Conservation (phyloP, 2,329 filamentous ascomycete species). For the Hortaea sp. region DNA sequence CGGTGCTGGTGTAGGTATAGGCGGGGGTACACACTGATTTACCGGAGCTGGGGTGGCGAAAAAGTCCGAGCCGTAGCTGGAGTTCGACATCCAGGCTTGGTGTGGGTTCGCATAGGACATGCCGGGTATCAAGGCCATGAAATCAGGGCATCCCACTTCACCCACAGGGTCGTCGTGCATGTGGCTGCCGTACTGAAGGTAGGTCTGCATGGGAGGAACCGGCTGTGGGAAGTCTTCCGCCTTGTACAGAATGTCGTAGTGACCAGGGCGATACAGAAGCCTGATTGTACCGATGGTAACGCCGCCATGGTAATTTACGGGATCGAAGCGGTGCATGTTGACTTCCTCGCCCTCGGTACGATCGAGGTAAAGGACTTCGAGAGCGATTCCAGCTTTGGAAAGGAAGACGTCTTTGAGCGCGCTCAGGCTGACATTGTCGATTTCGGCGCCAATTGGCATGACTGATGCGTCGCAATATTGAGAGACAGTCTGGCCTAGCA, state of each 20-base stretch:
- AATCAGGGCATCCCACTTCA: slow-evolving; percentile 26
- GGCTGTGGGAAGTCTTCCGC: slow-evolving; percentile 38
- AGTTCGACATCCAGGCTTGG: slow-evolving; percentile 14
- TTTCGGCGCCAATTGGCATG: slow-evolving; percentile 68
- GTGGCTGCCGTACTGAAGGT: slow-evolving; percentile 23
- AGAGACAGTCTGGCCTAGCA: slow-evolving; percentile 51
- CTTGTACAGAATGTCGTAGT: slow-evolving; percentile 91
- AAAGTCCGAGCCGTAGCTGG: slow-evolving; percentile 18
- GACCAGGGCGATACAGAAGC: slow-evolving; percentile 62
- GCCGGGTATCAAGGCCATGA: slow-evolving; percentile 36
- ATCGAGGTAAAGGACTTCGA: slow-evolving; percentile 88
- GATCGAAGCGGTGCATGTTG: slow-evolving; percentile 57
- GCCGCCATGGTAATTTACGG: slow-evolving; percentile 24
- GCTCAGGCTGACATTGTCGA: slow-evolving; percentile 79
- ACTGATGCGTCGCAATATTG: slow-evolving; percentile 62
- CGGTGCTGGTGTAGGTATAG: slow-evolving; percentile 8
- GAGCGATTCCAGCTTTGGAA: slow-evolving; percentile 63
- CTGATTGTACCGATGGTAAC: slow-evolving; percentile 52
- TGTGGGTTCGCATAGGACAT: slow-evolving; percentile 28
- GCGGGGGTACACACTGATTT: slow-evolving; percentile 17
- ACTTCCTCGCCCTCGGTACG: slow-evolving; percentile 68
- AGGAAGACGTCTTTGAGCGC: slow-evolving; percentile 70
- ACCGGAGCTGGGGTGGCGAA: slow-evolving; percentile 12
- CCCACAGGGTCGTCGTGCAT: slow-evolving; percentile 17
- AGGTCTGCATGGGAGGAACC: slow-evolving; percentile 24